These are phyloP conservation scores for Aspergillus ibericus DNA, from an alignment of 2,329 filamentous ascomycete species.

Conservation along the genomic window DNA sequence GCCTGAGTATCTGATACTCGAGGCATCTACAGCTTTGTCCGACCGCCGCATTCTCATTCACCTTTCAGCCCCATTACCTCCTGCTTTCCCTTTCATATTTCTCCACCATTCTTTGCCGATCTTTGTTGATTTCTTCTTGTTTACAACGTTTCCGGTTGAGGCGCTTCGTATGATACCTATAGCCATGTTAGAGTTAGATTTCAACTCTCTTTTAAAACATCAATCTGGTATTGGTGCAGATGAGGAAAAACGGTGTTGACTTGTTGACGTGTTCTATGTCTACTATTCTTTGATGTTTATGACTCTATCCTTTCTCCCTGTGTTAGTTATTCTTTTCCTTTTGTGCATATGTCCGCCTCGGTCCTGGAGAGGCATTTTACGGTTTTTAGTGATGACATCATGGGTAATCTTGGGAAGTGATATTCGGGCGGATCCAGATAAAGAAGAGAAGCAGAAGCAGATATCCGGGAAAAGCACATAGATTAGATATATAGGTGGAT, in stretches of 20 bases:
- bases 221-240: neutral
- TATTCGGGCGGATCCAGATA: neutral
- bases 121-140: slow-evolving; percentile 1
- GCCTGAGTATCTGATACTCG: slow-evolving; percentile 27
- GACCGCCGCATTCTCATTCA: neutral
- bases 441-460: neutral
- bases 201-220: slow-evolving; percentile 4
- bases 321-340: neutral
- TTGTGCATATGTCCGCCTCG: neutral
- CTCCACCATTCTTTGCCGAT: neutral
- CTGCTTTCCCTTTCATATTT: neutral
- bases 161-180: slow-evolving; percentile 20
- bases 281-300: neutral
- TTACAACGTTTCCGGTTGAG: slow-evolving; percentile 2
- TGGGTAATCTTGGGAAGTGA: neutral
- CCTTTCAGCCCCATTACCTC: neutral
- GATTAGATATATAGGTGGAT: neutral
- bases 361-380: neutral
- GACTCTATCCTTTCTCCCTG: neutral
- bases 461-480: neutral
- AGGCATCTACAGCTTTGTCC: neutral
- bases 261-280: neutral
- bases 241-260: neutral
- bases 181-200: slow-evolving; percentile 13
- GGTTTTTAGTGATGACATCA: neutral